Conservation (phyloP, 495 filamentous ascomycete genomes). For the Clavariopsis aquatica region DNA sequence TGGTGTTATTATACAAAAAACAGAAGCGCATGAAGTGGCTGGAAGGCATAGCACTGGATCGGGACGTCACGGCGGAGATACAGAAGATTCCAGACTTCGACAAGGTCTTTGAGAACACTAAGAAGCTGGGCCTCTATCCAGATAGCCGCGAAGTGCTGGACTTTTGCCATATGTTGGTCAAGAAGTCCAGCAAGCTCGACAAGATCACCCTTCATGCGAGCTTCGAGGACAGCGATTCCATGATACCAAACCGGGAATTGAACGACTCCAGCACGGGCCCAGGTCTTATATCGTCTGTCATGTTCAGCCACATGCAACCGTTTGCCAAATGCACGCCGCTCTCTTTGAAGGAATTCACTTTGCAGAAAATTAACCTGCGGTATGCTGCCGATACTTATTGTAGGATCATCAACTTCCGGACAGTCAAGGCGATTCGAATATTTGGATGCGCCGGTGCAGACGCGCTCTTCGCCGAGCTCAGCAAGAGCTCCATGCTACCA, state of each 20-base stretch:
- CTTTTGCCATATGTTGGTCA: slow-evolving; percentile 38
- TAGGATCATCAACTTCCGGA: slow-evolving; percentile 44
- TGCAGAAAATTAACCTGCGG: slow-evolving; percentile 44
- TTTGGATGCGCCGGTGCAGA: slow-evolving; percentile 44
- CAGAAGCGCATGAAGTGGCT: slow-evolving; percentile 47
- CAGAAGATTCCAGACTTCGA: slow-evolving; percentile 41
- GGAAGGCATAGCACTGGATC: slow-evolving; percentile 45
- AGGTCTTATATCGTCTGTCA: slow-evolving; percentile 42
- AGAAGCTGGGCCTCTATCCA: slow-evolving; percentile 44
- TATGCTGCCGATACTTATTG: slow-evolving; percentile 46
- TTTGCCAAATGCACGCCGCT: slow-evolving; percentile 47
- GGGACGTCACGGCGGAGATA: slow-evolving; percentile 37
- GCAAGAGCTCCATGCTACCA: slow-evolving; percentile 43
- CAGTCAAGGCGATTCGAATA: slow-evolving; percentile 39
- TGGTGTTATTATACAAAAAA: slow-evolving; percentile 45
- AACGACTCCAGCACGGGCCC: slow-evolving; percentile 45
- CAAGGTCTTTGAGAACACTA: slow-evolving; percentile 38
- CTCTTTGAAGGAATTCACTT: slow-evolving; percentile 36
- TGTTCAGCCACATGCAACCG: slow-evolving; percentile 45
- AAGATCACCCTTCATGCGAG: slow-evolving; percentile 44
- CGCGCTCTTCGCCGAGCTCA: slow-evolving; percentile 44
- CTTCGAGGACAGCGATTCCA: slow-evolving; percentile 38
- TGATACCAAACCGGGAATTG: slow-evolving; percentile 41
- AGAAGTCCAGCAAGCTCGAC: slow-evolving; percentile 40
- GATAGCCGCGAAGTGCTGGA: slow-evolving; percentile 41